A percentile compares a stretch with the other conserved stretches of the same genome.
Conservation (phyloP, 2,329 filamentous ascomycete genomes). For the Sporothrix schenckii region DNA sequence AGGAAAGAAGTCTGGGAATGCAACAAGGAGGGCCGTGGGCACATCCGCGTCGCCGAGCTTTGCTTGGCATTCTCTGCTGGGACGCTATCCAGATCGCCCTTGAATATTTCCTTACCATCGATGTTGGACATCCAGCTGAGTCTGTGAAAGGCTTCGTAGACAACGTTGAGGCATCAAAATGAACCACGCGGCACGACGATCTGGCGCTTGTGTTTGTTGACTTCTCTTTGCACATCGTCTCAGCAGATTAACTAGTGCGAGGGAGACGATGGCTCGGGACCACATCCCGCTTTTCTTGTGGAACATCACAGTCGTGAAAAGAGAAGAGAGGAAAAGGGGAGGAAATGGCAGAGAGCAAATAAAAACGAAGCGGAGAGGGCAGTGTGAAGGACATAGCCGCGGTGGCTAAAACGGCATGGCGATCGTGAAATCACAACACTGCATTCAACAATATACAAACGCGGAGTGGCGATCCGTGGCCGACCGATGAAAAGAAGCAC, state of each 20-base stretch:
- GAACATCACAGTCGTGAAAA: not conserved
- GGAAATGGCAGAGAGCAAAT: not conserved
- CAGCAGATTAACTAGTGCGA: not conserved
- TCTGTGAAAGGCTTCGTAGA: too few species aligned
- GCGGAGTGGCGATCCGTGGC: conserved; percentile 1
- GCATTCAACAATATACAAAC: not conserved
- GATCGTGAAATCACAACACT: not conserved
- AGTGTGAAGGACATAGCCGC: not conserved
- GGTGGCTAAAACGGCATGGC: not conserved
- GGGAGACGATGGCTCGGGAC: not conserved
- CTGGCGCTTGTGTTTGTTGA: not conserved
- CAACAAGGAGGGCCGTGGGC: too few species aligned
- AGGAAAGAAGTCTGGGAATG: too few species aligned
- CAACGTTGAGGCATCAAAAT: not conserved
- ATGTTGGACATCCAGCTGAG: too few species aligned
- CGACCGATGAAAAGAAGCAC: not conserved
- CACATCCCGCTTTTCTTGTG: not conserved
- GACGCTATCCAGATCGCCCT: too few species aligned
- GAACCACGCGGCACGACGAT: not conserved
- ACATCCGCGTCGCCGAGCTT: too few species aligned
- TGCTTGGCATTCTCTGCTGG: too few species aligned
- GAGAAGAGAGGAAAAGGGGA: not conserved
- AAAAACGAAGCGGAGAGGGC: not conserved
- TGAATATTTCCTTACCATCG: too few species aligned
- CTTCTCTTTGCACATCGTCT: not conserved